Conservation (phyloP, 129 eudicot species). For the Chrysanthemum lavandulifolium region DNA sequence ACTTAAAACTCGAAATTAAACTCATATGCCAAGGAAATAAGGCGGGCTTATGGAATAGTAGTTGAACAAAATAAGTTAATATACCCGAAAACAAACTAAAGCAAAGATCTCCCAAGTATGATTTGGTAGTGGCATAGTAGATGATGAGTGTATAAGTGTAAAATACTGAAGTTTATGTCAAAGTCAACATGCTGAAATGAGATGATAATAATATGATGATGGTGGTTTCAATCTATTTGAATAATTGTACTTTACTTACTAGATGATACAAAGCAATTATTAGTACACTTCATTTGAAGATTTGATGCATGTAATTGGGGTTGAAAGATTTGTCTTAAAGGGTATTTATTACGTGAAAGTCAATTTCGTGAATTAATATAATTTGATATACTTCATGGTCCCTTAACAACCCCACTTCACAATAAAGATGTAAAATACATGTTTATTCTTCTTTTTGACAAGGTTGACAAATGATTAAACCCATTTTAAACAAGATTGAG, state of each 20-base stretch:
- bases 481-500: slow-evolving; percentile 11
- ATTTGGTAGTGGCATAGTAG: slow-evolving; percentile 1
- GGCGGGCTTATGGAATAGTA: no score
- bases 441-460: neutral
- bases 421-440: slow-evolving; percentile 1
- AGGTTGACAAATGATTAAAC: slow-evolving; percentile 7
- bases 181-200: slow-evolving; percentile 19
- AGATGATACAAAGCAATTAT: neutral
- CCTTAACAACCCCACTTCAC: slow-evolving; percentile 16
- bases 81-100: no score
- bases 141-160: slow-evolving; percentile 15
- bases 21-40: no score
- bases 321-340: slow-evolving; percentile 17
- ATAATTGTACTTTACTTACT: slow-evolving; percentile 5
- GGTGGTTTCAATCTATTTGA: slow-evolving; percentile 12
- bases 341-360: slow-evolving; percentile 13
- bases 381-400: slow-evolving; percentile 16
- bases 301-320: slow-evolving; percentile 8
- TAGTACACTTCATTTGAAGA: neutral
- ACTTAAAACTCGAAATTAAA: no score
- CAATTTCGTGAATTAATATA: slow-evolving; percentile 23
- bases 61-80: no score
- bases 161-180: neutral
- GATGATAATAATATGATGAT: neutral
- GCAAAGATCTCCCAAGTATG: no score